Percentiles rank a stretch among this genome's conserved stretches.
phyloP scores from a whole-genome alignment of 768 basidiomycete genomes.

The Russula sp. region DNA sequence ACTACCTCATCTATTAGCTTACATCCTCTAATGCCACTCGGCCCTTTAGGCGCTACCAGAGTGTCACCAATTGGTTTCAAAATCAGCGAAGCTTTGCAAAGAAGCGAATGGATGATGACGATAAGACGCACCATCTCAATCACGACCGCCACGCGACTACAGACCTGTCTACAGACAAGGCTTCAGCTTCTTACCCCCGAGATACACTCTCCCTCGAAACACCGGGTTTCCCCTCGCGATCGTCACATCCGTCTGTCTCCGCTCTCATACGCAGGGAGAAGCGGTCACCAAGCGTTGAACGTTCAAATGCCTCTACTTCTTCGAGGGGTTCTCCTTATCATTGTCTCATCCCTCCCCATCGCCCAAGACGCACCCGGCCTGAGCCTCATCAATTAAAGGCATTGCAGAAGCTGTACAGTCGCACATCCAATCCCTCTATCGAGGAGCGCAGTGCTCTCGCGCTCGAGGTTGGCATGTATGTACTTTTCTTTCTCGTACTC shows the following conservation, averaged over 20 bases:
- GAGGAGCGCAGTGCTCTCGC: conserved; percentile 72
- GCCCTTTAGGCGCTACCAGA: conserved; percentile 61
- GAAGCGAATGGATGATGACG: conserved; percentile 58
- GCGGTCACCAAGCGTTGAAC: conserved; percentile 26
- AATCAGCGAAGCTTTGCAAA: conserved; percentile 74
- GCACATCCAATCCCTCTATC: conserved; percentile 67
- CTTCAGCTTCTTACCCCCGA: conserved; percentile 24
- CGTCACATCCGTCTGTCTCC: conserved; percentile 37
- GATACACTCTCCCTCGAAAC: conserved; percentile 29
- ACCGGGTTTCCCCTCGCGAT: conserved; percentile 29
- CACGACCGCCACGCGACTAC: conserved; percentile 22
- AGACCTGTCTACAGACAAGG: conserved; percentile 21
- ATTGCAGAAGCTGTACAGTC: conserved; percentile 59
- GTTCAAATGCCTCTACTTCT: conserved; percentile 30
- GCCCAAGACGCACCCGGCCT: conserved; percentile 68
- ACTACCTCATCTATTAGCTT: background rate
- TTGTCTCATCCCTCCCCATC: conserved; percentile 33
- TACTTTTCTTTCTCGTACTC: background rate
- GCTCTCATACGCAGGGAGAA: conserved; percentile 31
- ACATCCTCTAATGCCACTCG: conserved; percentile 15
- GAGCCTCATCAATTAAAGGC: conserved; percentile 74
- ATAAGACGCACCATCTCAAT: conserved; percentile 25
- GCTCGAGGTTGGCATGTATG: conserved; percentile 63
- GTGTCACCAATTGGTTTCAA: conserved; percentile 83
- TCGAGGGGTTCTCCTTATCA: conserved; percentile 42